Evolutionary conservation across 768 basidiomycete species (phyloP).

Genomic region (Suillus brevipes): DNA sequence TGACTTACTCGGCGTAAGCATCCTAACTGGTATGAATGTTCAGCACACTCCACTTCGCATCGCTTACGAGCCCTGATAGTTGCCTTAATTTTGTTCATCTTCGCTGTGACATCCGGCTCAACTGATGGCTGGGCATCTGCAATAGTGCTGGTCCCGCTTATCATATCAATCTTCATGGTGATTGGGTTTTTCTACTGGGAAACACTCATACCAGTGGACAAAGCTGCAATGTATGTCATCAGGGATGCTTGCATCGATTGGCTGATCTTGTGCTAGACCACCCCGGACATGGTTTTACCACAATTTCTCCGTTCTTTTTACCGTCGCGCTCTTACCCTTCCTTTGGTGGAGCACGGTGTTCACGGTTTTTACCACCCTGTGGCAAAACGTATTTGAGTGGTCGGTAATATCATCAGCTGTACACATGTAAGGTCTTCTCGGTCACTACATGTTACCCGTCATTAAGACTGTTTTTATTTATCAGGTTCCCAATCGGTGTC

Average conservation of each 20-base stretch:
- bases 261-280: slow-evolving; percentile 28
- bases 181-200: slow-evolving; percentile 55
- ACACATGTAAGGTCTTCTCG: slow-evolving; percentile 34
- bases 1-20: slow-evolving; percentile 40
- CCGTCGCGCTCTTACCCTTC: slow-evolving; percentile 39
- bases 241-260: slow-evolving; percentile 6
- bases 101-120: slow-evolving; percentile 48
- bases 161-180: slow-evolving; percentile 43
- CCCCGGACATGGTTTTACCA: slow-evolving; percentile 43
- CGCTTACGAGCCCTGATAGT: slow-evolving; percentile 13
- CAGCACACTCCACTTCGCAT: not conserved
- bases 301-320: slow-evolving; percentile 43
- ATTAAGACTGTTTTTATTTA: not conserved
- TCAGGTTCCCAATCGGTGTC: slow-evolving; percentile 44
- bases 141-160: slow-evolving; percentile 45
- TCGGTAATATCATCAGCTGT: slow-evolving; percentile 38
- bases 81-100: slow-evolving; percentile 37
- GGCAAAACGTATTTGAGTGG: slow-evolving; percentile 47
- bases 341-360: slow-evolving; percentile 43
- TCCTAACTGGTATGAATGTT: slow-evolving; percentile 35
- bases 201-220: slow-evolving; percentile 36
- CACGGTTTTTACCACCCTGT: slow-evolving; percentile 36
- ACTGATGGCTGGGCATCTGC: slow-evolving; percentile 49
- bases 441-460: slow-evolving; percentile 9
- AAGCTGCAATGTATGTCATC: slow-evolving; percentile 42